Percentiles rank a stretch among this genome's conserved stretches.
phyloP scores from a whole-genome alignment of 1,284 basidiomycete species.

The Anthracocystis walkeri region DNA sequence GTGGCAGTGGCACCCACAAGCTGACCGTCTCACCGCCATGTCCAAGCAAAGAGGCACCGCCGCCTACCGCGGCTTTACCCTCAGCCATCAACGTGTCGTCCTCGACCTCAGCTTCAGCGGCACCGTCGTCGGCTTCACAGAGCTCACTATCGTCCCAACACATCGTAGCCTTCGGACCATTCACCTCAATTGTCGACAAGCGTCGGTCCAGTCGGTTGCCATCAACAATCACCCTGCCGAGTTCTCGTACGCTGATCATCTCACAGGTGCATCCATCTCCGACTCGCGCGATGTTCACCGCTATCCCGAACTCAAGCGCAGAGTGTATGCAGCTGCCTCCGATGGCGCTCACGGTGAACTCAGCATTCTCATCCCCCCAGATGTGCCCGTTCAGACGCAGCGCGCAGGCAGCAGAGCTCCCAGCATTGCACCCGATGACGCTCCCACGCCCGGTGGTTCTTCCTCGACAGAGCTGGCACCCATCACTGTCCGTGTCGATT shows the following conservation, averaged over 20 bases:
- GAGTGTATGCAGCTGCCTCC: slow-evolving; percentile 86
- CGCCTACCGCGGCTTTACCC: slow-evolving; percentile 61
- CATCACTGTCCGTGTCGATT: slow-evolving; percentile 81
- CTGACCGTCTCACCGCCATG: slow-evolving; percentile 16
- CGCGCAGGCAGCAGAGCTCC: slow-evolving; percentile 29
- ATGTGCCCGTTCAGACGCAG: slow-evolving; percentile 67
- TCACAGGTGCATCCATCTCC: slow-evolving; percentile 79
- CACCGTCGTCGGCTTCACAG: slow-evolving; percentile 76
- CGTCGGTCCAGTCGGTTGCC: slow-evolving; percentile 80
- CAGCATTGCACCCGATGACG: slow-evolving; percentile 37
- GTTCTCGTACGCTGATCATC: slow-evolving; percentile 81
- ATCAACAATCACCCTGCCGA: slow-evolving; percentile 74
- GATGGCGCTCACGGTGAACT: slow-evolving; percentile 94
- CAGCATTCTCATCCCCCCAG: slow-evolving; percentile 86
- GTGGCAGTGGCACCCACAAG: not conserved
- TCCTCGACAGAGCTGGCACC: slow-evolving; percentile 77
- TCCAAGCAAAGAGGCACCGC: slow-evolving; percentile 43
- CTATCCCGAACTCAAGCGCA: slow-evolving; percentile 93
- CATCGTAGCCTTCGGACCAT: slow-evolving; percentile 81
- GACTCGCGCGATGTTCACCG: slow-evolving; percentile 80
- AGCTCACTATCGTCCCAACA: slow-evolving; percentile 85
- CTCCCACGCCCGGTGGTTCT: slow-evolving; percentile 42
- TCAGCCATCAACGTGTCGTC: slow-evolving; percentile 85
- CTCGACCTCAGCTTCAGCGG: slow-evolving; percentile 86
- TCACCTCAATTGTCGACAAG: slow-evolving; percentile 86